Evolutionary conservation across 768 basidiomycete genomes (phyloP).

Genomic region (Psilocybe azurescens): DNA sequence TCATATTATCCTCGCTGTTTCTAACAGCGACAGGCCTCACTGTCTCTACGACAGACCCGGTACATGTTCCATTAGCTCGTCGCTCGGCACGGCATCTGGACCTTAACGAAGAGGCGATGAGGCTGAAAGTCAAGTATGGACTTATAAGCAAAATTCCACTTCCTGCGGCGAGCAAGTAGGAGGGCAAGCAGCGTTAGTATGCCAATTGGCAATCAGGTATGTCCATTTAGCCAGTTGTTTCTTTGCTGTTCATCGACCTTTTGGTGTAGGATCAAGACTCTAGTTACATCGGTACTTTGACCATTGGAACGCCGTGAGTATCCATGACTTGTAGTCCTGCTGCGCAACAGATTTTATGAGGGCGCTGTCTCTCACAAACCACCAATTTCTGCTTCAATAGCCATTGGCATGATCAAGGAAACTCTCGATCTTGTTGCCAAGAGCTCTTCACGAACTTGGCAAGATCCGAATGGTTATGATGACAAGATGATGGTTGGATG

Average conservation of each 20-base stretch:
- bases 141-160: constrained; percentile 1
- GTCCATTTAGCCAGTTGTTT: constrained; percentile 1
- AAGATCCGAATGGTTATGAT: not conserved
- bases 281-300: constrained; percentile 60
- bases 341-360: no score
- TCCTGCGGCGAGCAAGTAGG: constrained; percentile 12
- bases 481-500: not conserved
- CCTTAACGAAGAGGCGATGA: not conserved
- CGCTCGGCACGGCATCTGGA: not conserved
- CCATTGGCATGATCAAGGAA: no score
- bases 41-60: constrained; percentile 1
- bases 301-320: constrained; percentile 69
- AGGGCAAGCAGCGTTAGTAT: constrained; percentile 43
- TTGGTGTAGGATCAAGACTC: constrained; percentile 52
- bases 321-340: not conserved
- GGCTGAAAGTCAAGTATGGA: constrained; percentile 4
- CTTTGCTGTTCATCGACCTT: not conserved
- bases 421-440: not conserved
- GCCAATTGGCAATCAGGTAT: constrained; percentile 56
- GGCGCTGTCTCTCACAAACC: no score
- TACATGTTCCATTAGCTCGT: constrained; percentile 5
- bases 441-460: not conserved
- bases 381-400: no score
- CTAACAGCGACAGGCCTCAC: not conserved
- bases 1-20: not conserved